Conservation (phyloP, 2,329 filamentous ascomycete genomes). For the Gaeumannomyces tritici region DNA sequence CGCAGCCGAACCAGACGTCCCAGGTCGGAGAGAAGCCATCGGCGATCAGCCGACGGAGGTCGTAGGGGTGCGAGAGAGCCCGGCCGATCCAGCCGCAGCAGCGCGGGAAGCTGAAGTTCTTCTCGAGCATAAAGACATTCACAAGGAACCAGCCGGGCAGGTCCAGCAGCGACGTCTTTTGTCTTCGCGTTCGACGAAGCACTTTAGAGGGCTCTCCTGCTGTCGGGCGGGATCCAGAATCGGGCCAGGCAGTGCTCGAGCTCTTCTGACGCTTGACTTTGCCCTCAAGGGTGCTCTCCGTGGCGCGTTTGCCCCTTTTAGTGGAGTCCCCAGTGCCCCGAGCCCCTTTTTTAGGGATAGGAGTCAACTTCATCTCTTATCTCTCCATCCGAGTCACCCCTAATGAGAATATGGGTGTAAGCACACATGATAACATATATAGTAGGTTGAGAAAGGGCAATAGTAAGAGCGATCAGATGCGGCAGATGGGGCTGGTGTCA, state of each 20-base stretch:
- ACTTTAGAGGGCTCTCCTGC: background rate
- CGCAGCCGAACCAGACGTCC: slow-evolving; percentile 23
- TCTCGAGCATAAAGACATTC: slow-evolving; percentile 38
- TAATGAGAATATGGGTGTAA: background rate
- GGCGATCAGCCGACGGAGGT: slow-evolving; percentile 23
- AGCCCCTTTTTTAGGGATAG: background rate
- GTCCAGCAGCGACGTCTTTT: slow-evolving; percentile 19
- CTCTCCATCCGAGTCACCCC: too few species aligned
- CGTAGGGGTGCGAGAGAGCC: slow-evolving; percentile 30
- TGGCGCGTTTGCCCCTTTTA: background rate
- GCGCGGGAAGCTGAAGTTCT: slow-evolving; percentile 36
- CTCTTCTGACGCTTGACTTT: background rate
- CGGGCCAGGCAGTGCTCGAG: background rate
- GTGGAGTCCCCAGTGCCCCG: background rate
- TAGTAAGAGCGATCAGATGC: too few species aligned
- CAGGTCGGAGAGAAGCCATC: slow-evolving; percentile 29
- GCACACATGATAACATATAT: background rate
- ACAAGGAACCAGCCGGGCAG: slow-evolving; percentile 46
- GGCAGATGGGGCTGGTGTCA: too few species aligned
- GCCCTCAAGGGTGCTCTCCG: background rate
- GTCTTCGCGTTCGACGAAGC: slow-evolving; percentile 2
- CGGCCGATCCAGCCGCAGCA: slow-evolving; percentile 33
- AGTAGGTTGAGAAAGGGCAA: background rate
- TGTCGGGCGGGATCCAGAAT: background rate
- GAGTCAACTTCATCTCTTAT: background rate